Evolutionary conservation across 257 asterid species (phyloP), one percentile per base, ranked within the genome.

Genomic region (Capsicum baccatum): DNA sequence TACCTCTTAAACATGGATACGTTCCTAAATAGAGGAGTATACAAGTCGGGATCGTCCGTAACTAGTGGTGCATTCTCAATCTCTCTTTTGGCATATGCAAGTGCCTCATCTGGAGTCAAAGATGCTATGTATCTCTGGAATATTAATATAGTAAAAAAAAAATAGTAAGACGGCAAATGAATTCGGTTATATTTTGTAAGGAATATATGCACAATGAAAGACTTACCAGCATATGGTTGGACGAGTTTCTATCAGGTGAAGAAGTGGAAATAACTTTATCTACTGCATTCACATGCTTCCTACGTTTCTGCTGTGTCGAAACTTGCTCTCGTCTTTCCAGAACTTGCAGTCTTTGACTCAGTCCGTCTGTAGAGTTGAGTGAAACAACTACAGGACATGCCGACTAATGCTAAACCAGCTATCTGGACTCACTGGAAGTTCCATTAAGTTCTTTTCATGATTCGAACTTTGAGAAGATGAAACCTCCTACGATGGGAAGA

Each of bases 1-100:
- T 90, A 92, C 99, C 99, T 95, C 90, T 91, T 93, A 87, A 95
- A 95, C 48, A 89, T 81, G 74, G 99, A 93, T 79, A 94, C 81
- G 64, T 95, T 95, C 80, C 84, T 90, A 88, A 95, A 95, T 64
- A 95, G 80, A 44, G 97, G 98, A 26, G 97, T 89, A 79, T 93
- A 89, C 84, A 95, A 81, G 60, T 91, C 98, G 59, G 91, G 91
- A 89, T 95, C 98, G 79, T 91, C 90, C 47, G 44, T 85, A 83
- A 89, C 87, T 16, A 90, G 73, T 54, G 92, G 90, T 76, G 97
- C 92, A 86, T 92, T 91, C 86, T 91, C 92, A 57, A 93, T 90
- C 87, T 94, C 97, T 86, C 85, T 86, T 91, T 87, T 91, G 84
- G 91, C 96, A 81, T 88, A 91, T 86, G 90, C 94, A 90, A 95